Evolutionary conservation across 2,329 filamentous ascomycete genomes (phyloP), one percentile per base, ranked within the genome.

Genomic region (Diaporthe helianthi): DNA sequence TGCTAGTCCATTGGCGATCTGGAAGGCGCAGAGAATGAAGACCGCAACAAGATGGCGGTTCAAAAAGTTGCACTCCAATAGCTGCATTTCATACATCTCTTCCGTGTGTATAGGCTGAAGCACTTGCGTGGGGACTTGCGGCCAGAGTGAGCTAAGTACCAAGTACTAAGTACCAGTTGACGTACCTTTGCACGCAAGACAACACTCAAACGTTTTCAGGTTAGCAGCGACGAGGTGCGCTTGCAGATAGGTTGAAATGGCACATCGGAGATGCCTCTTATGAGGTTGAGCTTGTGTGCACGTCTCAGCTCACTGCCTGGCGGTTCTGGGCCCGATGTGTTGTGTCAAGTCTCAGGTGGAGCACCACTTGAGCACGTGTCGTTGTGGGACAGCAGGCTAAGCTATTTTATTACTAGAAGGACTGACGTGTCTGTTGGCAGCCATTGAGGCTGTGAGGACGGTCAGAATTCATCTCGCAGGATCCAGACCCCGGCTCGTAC

Each of bases 281-380:
- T 36, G 8, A 47, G 24, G 19, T 17, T 1, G 9, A 36, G 2
- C 19, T 19, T 24, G 13, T 22, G 44, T n/a, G n/a, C 19, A 36
- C 13, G 26, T 15, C 29, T 63, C 58, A 49, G 44, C 44, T 36
- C 44, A 63, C 41, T 63, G 58, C 58, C 58, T 63, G 58, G 58
- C 44, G 24, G 24, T 13, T 17, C 22, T n/a, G 24, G 54, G 54
- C 22, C 54, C 36, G 17, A 19, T 19, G 7, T 41, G 3, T 41
- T 24, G n/a, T n/a, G n/a, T n/a, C n/a, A n/a, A 26, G 58, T 63
- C 58, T 49, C 41, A 49, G n/a, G 58, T 49, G 58, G 44, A 49
- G 44, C 44, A 63, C 58, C 41, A 47, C 58, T 41, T 63, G 58
- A n/a, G n/a, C 38, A 46, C 58, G 58, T 63, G 58, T 63, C 26